Base-by-base conservation (phyloP, 1,139 yeast genomes). In the Pichia sp. region DNA sequence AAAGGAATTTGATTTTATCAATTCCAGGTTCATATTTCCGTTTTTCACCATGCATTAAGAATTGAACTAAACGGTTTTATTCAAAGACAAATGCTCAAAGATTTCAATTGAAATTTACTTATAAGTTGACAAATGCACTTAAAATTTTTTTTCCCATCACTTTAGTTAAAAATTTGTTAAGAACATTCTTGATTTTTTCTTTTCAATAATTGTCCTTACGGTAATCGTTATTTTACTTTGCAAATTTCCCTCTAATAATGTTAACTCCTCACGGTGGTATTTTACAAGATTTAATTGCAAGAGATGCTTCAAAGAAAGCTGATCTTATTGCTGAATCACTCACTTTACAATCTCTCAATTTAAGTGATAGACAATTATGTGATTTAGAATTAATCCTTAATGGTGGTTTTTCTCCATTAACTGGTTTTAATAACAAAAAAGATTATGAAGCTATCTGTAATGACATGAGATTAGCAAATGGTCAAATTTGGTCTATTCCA, bases 371-470 rank as follows among this genome's bases (percentile, higher is more conserved):
- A 64, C 97, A 90, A 65, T 73, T 90, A 50, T 90, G 97, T 67
- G 97, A 90, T 66, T 70, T 90, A 61, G 97, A 90, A 68, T 75
- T 90, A 65, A 86, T 90, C 60, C 71, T 90, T 54, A 85, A 84
- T 58, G 97, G 97, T 65, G 97, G 97, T 6, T 90, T 90, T 63
- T 87, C 96, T 39, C 97, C 97, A 38, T 74, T 90, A 56, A 78
- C 79, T 46, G 97, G 97, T 1, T 90, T 90, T 69, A 69, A 90
- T 64, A 80, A 75, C 60, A 79, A 89, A 67, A 74, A 76, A 50
- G 97, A 90, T 65, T 90, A 90, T 66, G 69, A 76, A 37, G 73
- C 83, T 12, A 97, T 90, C 30, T 95, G 90, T 38, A 71, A 79
- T 47, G 76, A 84, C 51, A 71, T 87, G 70, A 77, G 96, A 58